These are phyloP conservation scores for Kernera saxatilis DNA, from an alignment of 345 rosid species.

Conservation along the genomic window DNA sequence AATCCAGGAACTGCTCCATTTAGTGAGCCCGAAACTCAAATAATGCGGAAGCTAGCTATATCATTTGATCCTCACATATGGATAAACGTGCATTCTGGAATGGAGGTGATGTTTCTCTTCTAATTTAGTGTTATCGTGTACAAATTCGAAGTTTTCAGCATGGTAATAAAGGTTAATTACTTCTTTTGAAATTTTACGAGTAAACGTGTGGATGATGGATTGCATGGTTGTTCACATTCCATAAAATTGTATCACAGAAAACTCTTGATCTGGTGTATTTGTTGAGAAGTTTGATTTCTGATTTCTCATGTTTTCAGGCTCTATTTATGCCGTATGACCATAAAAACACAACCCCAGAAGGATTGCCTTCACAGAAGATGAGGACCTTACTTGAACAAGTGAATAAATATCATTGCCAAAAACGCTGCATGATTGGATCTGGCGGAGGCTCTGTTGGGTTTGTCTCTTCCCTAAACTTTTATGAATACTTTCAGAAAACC, in stretches of 20 bases:
- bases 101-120: conserved; percentile 49
- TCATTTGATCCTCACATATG: conserved; percentile 93
- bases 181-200: neutral
- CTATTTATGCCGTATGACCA: conserved; percentile 98
- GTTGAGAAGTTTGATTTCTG: conserved; percentile 1
- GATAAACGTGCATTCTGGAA: conserved; percentile 98
- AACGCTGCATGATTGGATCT: conserved; percentile 81
- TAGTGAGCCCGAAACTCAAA: conserved; percentile 95
- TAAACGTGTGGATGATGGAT: neutral
- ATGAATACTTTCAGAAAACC: neutral
- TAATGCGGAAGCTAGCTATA: conserved; percentile 82
- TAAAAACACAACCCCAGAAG: conserved; percentile 77
- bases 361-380: conserved; percentile 56
- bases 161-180: neutral
- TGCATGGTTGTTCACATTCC: neutral
- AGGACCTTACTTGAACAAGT: conserved; percentile 64
- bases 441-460: conserved; percentile 99
- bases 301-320: conserved; percentile 45
- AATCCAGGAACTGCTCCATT: conserved; percentile 91
- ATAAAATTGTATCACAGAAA: neutral
- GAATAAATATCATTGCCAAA: conserved; percentile 66
- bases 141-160: neutral
- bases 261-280: neutral
- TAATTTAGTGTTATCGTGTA: neutral
- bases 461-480: conserved; percentile 20